These are phyloP conservation scores for Acer campestre DNA, from an alignment of 345 rosid species.

Conservation along the genomic window DNA sequence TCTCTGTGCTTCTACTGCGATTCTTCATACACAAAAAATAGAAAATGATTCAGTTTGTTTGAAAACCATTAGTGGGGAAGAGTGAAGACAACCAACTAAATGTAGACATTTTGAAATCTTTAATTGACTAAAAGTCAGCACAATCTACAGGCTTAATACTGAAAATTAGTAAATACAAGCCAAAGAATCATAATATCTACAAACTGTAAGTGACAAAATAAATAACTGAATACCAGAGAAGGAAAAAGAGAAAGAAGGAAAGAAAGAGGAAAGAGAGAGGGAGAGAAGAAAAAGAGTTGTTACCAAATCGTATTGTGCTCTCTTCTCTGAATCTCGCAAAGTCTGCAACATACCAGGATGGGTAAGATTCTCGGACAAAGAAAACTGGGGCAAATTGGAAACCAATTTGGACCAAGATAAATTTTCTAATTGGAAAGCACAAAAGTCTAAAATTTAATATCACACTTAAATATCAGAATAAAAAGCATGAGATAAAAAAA, in stretches of 20 bases:
- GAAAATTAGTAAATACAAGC: background rate
- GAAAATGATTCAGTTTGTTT: slow-evolving; percentile 18
- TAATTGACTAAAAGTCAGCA: background rate
- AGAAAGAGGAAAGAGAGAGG: background rate
- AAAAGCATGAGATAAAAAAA: background rate
- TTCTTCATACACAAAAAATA: slow-evolving; percentile 34
- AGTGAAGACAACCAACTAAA: background rate
- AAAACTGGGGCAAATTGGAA: background rate
- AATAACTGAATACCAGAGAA: background rate
- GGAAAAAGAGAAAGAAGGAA: background rate
- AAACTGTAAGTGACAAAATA: background rate
- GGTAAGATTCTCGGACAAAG: slow-evolving; percentile 4
- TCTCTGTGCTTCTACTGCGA: slow-evolving; percentile 43
- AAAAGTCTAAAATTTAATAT: background rate
- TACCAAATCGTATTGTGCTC: slow-evolving; percentile 76
- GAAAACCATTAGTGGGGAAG: background rate
- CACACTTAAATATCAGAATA: background rate
- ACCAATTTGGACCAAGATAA: background rate
- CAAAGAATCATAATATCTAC: background rate
- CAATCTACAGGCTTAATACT: background rate
- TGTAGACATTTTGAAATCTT: background rate
- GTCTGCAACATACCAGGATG: slow-evolving; percentile 44
- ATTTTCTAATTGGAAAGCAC: background rate
- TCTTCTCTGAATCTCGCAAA: slow-evolving; percentile 62
- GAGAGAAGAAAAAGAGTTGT: slow-evolving; percentile 3